Base-by-base conservation (phyloP, 176 grass and related monocot genomes). In the Bonia amplexicaulis region DNA sequence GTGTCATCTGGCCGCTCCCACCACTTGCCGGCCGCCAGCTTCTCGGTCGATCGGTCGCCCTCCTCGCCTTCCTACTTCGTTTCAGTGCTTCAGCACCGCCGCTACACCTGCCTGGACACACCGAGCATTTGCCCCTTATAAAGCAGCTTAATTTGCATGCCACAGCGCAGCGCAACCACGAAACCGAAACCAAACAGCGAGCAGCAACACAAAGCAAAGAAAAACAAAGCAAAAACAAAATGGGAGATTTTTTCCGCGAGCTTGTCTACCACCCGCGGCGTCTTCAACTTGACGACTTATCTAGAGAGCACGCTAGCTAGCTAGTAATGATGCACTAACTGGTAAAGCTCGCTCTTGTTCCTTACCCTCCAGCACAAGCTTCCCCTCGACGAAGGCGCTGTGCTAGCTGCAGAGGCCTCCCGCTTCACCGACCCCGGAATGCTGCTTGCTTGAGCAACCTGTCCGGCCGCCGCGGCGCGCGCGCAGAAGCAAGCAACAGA, bases 11-110 rank as follows among this genome's bases (percentile, higher is more conserved):
- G 86, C 31, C 93, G 85, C 88, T 98, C 96, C 96, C 96, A 98
- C 96, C 96, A 98, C 96, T 95, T 98, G 77, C 92, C 92, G 72
- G 95, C 91, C 77, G 93, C 94, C 91, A 95, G 91, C 91, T 95
- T 94, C 76, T 52, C 90, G 23, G 57, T 86, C 29, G 66, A 78
- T 89, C 80, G 71, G 33, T 42, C 16, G 15, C 63, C 84, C 66
- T 92, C 57, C 37, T 61, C 74, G 15, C 64, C 74, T 74, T 71
- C 14, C 16, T 40, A 9, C 37, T 75, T 68, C 12, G 41, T 39
- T 53, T 22, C 23, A 58, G 60, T 27, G 26, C 37, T 58, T 33
- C 84, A n/a, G 67, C 19, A 7, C 37, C 45, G 22, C 31, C 2
- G 73, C 40, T 73, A 63, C 49, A 70, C 16, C 37, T 37, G 41